phyloP scores from a whole-genome alignment of 2,329 filamentous ascomycete species.

The Rhynchosporium agropyri region DNA sequence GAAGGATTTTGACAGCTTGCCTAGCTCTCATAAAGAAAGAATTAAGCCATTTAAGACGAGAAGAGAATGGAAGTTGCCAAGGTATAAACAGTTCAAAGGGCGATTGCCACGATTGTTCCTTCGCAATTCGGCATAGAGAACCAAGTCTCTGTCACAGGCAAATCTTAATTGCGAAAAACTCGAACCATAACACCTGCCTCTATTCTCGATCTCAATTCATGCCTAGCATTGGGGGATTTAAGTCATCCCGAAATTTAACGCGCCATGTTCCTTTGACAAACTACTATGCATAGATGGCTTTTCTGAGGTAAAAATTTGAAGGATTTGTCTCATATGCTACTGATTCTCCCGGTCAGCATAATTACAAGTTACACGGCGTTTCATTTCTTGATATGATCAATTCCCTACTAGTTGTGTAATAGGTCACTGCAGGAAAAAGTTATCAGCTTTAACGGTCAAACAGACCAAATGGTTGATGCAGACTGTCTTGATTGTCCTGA shows the following conservation, averaged over 20 bases:
- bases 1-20: not conserved
- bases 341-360: not conserved
- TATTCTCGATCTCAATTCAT: not conserved
- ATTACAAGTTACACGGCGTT: not conserved
- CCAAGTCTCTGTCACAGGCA: not conserved
- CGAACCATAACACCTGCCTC: not conserved
- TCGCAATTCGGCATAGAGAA: not conserved
- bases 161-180: not conserved
- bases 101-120: not conserved
- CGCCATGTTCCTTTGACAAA: not conserved
- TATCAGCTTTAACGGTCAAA: too few relatives aligned
- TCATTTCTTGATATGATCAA: too few relatives aligned
- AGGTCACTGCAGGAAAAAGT: too few relatives aligned
- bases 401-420: too few relatives aligned
- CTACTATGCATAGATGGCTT: not conserved
- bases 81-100: not conserved
- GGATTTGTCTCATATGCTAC: not conserved
- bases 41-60: not conserved
- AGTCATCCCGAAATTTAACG: not conserved
- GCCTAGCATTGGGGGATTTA: too few relatives aligned
- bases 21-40: constrained; percentile 3
- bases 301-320: not conserved
- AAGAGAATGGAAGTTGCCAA: not conserved
- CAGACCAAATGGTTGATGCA: too few relatives aligned
- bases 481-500: too few relatives aligned